Percentiles rank a stretch among this genome's conserved stretches.
Conservation (phyloP, 2,329 filamentous ascomycete species). For the Boeremia exigua region DNA sequence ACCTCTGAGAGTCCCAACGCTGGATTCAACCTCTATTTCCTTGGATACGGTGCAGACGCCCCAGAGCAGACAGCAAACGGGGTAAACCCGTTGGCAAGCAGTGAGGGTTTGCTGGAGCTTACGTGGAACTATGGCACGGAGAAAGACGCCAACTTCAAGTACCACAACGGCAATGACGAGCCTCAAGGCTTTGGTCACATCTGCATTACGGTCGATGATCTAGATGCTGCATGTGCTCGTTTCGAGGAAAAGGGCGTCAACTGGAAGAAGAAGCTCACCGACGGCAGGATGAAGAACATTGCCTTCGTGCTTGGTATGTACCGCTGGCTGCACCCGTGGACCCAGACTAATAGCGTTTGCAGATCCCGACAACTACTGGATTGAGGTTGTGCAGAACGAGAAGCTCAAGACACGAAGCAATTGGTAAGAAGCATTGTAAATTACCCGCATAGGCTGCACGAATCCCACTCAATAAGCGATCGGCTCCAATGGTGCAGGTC, state of each 20-base stretch:
- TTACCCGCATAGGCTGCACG: conserved; percentile 15
- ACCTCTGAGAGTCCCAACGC: conserved; percentile 72
- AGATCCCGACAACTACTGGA: conserved; percentile 83
- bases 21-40: conserved; percentile 90
- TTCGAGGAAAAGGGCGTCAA: conserved; percentile 81
- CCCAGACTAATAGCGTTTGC: conserved; percentile 15
- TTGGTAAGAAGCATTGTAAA: conserved; percentile 39
- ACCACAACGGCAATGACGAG: conserved; percentile 90
- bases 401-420: conserved; percentile 57
- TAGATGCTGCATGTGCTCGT: conserved; percentile 85
- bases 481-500: conserved; percentile 23
- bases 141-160: conserved; percentile 81
- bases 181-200: conserved; percentile 96
- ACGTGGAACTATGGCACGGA: conserved; percentile 87
- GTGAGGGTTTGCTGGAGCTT: conserved; percentile 86
- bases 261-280: conserved; percentile 96
- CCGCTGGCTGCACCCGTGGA: not conserved
- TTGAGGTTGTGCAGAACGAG: conserved; percentile 80
- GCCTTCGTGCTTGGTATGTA: conserved; percentile 77
- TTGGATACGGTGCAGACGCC: conserved; percentile 69
- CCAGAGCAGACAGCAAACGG: conserved; percentile 61
- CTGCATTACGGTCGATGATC: conserved; percentile 83
- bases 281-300: conserved; percentile 90
- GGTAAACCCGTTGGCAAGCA: conserved; percentile 66
- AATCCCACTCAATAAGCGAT: conserved; percentile 19